Evolutionary conservation across 768 basidiomycete genomes (phyloP).

Genomic region (Macrolepiota albuminosa): DNA sequence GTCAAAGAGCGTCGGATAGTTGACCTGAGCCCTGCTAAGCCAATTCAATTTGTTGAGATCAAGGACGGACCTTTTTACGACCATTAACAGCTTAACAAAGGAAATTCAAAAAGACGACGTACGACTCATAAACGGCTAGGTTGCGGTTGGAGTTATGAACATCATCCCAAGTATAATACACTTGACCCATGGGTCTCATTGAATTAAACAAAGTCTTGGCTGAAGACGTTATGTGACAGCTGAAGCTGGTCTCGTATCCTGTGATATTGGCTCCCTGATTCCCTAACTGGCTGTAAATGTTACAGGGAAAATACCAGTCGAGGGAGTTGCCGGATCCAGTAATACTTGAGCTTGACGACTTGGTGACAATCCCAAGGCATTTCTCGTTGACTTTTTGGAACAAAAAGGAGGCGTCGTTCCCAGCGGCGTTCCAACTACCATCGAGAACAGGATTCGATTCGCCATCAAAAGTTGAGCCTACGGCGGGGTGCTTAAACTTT

Average conservation of each 20-base stretch:
- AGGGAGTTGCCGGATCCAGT: conserved; percentile 52
- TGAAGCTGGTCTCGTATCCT: conserved; percentile 55
- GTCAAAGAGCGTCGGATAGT: conserved; percentile 81
- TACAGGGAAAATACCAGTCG: conserved; percentile 99
- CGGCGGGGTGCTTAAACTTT: conserved; percentile 78
- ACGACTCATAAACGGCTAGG: conserved; percentile 94
- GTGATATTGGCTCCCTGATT: conserved; percentile 60
- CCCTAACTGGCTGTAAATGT: conserved; percentile 74
- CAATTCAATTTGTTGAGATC: conserved; percentile 83
- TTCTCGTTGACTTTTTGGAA: conserved; percentile 91
- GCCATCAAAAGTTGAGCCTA: conserved; percentile 67
- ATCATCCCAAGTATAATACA: conserved; percentile 93
- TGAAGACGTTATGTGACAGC: conserved; percentile 64
- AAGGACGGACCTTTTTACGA: conserved; percentile 63
- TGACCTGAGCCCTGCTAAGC: conserved; percentile 78
- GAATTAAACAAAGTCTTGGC: conserved; percentile 50
- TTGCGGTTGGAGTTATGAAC: conserved; percentile 65
- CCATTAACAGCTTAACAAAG: neutral
- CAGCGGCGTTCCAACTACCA: conserved; percentile 70
- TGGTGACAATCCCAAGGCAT: conserved; percentile 74
- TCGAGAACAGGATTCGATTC: conserved; percentile 78
- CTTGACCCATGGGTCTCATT: conserved; percentile 66
- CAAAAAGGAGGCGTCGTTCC: conserved; percentile 90
- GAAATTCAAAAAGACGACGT: conserved; percentile 27
- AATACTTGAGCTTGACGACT: conserved; percentile 68